These are phyloP conservation scores for Aspergillus aculeatus DNA, from an alignment of 2,329 filamentous ascomycete species.

Conservation along the genomic window DNA sequence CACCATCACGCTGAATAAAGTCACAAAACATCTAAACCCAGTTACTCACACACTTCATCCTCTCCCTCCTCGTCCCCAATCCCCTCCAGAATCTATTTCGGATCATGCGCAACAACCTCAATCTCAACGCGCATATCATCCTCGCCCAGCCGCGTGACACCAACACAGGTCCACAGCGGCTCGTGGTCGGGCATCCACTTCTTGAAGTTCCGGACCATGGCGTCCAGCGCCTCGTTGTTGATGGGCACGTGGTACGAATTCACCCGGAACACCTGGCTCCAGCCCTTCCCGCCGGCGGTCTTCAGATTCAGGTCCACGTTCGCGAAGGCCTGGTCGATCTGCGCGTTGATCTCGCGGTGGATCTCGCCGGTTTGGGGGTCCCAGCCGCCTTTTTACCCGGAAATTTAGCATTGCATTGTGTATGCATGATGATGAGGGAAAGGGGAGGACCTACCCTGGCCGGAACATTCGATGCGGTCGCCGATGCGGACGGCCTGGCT, in stretches of 20 bases:
- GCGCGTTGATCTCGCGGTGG: slow-evolving; percentile 40
- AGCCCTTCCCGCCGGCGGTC: slow-evolving; percentile 52
- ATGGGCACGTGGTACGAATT: slow-evolving; percentile 49
- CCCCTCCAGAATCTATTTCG: neutral
- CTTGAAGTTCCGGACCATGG: slow-evolving; percentile 50
- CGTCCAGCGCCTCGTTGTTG: slow-evolving; percentile 37
- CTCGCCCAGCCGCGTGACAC: slow-evolving; percentile 49
- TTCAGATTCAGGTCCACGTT: slow-evolving; percentile 56
- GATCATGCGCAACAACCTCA: slow-evolving; percentile 53
- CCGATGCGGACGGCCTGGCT: slow-evolving; percentile 52
- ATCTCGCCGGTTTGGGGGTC: slow-evolving; percentile 25
- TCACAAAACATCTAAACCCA: too few species aligned
- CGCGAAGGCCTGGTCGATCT: slow-evolving; percentile 55
- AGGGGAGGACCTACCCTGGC: slow-evolving; percentile 22
- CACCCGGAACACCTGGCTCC: slow-evolving; percentile 51
- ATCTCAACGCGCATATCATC: slow-evolving; percentile 59
- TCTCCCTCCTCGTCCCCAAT: neutral
- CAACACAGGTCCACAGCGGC: slow-evolving; percentile 56
- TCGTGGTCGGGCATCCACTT: slow-evolving; percentile 54
- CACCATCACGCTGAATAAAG: too few species aligned
- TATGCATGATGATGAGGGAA: neutral
- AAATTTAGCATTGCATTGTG: too few species aligned
- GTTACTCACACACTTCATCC: neutral
- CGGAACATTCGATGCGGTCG: slow-evolving; percentile 46
- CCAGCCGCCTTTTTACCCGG: slow-evolving; percentile 33